Evolutionary conservation across 2,329 filamentous ascomycete species (phyloP), one percentile per base, ranked within the genome.

Genomic region (Fusarium udum): DNA sequence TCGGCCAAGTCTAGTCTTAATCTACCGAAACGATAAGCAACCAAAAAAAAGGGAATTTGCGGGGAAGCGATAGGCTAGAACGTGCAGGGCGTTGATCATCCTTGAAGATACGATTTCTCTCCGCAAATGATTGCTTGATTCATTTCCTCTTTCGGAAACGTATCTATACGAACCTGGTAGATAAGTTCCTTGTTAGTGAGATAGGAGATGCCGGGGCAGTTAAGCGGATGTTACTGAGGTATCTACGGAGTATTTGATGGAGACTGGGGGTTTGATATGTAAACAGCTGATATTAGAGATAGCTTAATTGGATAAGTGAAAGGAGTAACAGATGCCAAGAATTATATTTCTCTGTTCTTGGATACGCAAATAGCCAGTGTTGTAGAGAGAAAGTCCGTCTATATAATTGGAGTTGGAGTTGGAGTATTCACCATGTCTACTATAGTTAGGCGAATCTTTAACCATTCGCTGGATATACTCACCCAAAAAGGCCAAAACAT

Each of bases 21-120:
- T 52, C 56, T 48, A 12, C 56, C 64, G 36, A 31, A 67, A 43
- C 61, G 55, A 69, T 64, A 69, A 65, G 67, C 65, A 58, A 39
- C 55, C 46, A 37, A 48, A 28, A 40, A 55, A 31, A 16, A 18
- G n/a, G 42, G 34, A 43, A 49, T 68, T 68, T 68, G 65, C 66
- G 67, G 67, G 45, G 67, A 65, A 69, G n/a, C 43, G 43, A 68
- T 55, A 42, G 42, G 34, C 62, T 67, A 62, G 49, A 42, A 42
- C 40, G 34, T 28, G 34, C 63, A 18, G 39, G 31, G 40, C 36
- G 36, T 16, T 66, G 64, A 57, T 58, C 34, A 40, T 59, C 51
- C 62, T 48, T 34, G 48, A 40, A 60, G 46, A 45, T 64, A 43
- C 7, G 31, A 37, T 22, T 53, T 31, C 31, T 39, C 49, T 58